Conservation (phyloP, 2,329 filamentous ascomycete species). For the Didymellaceae sp. region DNA sequence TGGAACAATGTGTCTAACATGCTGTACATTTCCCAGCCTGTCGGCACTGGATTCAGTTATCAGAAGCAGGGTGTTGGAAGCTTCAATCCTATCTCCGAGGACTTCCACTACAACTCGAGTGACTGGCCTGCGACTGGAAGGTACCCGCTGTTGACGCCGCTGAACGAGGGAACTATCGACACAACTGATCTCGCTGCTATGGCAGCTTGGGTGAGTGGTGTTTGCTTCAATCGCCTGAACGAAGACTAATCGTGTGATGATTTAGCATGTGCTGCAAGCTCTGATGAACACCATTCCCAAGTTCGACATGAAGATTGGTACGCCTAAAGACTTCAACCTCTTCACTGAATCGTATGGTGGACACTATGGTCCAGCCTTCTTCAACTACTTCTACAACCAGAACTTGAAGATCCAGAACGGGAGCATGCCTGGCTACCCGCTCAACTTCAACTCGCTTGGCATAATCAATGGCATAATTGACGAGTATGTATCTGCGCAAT, state of each 20-base stretch:
- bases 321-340: slow-evolving; percentile 56
- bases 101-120: slow-evolving; percentile 54
- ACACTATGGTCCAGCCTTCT: slow-evolving; percentile 63
- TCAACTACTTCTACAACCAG: slow-evolving; percentile 64
- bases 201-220: slow-evolving; percentile 39
- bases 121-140: slow-evolving; percentile 53
- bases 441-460: slow-evolving; percentile 62
- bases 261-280: slow-evolving; percentile 32
- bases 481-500: slow-evolving; percentile 35
- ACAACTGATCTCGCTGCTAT: slow-evolving; percentile 64
- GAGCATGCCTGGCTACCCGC: slow-evolving; percentile 54
- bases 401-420: slow-evolving; percentile 62
- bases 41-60: slow-evolving; percentile 64
- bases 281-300: slow-evolving; percentile 31
- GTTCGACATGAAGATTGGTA: slow-evolving; percentile 28
- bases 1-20: slow-evolving; percentile 67
- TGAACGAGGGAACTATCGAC: slow-evolving; percentile 58
- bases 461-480: slow-evolving; percentile 56
- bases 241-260: not conserved
- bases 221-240: not conserved
- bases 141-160: slow-evolving; percentile 51
- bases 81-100: slow-evolving; percentile 51
- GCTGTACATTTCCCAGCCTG: slow-evolving; percentile 67
- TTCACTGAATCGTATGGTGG: slow-evolving; percentile 62
- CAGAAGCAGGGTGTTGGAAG: slow-evolving; percentile 27